Evolutionary conservation across 1,139 yeast species (phyloP).

Genomic region (Lizanozyma gosingica): DNA sequence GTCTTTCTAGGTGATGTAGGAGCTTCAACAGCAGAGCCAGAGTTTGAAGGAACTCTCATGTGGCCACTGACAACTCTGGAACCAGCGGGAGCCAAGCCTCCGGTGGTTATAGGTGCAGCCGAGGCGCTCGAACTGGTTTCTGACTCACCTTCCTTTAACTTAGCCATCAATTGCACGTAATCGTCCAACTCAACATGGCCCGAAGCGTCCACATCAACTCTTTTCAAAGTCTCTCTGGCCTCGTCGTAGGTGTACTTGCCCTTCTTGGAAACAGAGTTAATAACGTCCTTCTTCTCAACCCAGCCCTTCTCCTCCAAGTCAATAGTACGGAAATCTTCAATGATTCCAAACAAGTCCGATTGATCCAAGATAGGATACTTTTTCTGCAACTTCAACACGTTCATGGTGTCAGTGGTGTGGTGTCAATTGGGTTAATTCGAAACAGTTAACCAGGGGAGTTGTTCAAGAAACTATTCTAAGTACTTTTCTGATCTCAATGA

Average conservation of each 20-base stretch:
- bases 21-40: conserved; percentile 33
- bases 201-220: conserved; percentile 88
- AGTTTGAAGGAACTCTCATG: conserved; percentile 8
- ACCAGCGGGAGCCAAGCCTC: conserved; percentile 16
- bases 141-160: conserved; percentile 42
- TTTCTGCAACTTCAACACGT: conserved; percentile 51
- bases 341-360: conserved; percentile 74
- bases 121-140: conserved; percentile 17
- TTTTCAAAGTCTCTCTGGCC: conserved; percentile 86
- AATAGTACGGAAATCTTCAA: conserved; percentile 68
- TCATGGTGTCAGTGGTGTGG: too few relatives aligned
- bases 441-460: too few relatives aligned
- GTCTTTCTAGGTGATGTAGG: conserved; percentile 59
- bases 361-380: conserved; percentile 83
- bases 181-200: conserved; percentile 97
- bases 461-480: too few relatives aligned
- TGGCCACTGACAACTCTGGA: conserved; percentile 11
- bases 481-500: too few relatives aligned
- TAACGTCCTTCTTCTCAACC: conserved; percentile 85
- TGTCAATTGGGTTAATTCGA: too few relatives aligned
- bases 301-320: conserved; percentile 94
- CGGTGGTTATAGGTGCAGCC: conserved; percentile 6
- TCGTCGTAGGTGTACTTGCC: conserved; percentile 85
- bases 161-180: conserved; percentile 78
- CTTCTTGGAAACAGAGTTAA: conserved; percentile 69